These are phyloP conservation scores for Xylaria acuta DNA, from an alignment of 495 filamentous ascomycete species.

Conservation along the genomic window DNA sequence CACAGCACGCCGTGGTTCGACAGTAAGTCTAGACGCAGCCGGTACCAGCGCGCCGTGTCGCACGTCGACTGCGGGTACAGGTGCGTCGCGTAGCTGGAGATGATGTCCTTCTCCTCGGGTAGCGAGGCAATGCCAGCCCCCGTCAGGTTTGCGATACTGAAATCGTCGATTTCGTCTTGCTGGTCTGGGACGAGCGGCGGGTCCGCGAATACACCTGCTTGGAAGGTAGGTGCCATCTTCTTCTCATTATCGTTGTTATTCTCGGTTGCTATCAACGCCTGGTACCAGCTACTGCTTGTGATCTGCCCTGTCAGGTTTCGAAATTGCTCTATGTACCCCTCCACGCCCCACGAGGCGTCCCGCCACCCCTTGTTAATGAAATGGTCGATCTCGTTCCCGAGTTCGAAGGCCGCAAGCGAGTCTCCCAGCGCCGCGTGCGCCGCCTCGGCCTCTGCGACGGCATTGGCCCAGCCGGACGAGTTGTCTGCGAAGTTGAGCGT, in stretches of 20 bases:
- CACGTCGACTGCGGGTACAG: slow-evolving; percentile 44
- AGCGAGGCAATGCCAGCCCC: slow-evolving; percentile 69
- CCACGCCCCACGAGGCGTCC: slow-evolving; percentile 34
- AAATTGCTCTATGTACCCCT: slow-evolving; percentile 35
- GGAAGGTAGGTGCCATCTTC: slow-evolving; percentile 32
- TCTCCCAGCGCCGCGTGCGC: slow-evolving; percentile 35
- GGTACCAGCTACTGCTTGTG: slow-evolving; percentile 34
- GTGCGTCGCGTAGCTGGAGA: slow-evolving; percentile 39
- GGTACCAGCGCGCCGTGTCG: slow-evolving; percentile 35
- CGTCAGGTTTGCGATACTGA: slow-evolving; percentile 40
- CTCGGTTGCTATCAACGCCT: neutral
- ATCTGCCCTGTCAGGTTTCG: slow-evolving; percentile 38
- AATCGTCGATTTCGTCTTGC: slow-evolving; percentile 41
- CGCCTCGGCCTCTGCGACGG: slow-evolving; percentile 34
- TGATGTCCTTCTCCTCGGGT: slow-evolving; percentile 56
- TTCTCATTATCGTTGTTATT: neutral
- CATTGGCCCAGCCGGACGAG: slow-evolving; percentile 35
- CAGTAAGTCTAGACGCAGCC: slow-evolving; percentile 37
- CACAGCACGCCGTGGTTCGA: slow-evolving; percentile 37
- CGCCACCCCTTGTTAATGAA: slow-evolving; percentile 42
- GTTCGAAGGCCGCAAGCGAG: slow-evolving; percentile 36
- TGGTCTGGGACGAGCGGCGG: slow-evolving; percentile 42
- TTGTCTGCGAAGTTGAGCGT: slow-evolving; percentile 40
- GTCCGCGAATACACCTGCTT: slow-evolving; percentile 41
- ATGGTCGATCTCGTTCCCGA: slow-evolving; percentile 45